Percentiles rank a stretch among this genome's conserved stretches.
phyloP scores from a whole-genome alignment of 2,329 filamentous ascomycete genomes.

The Albophoma yamanashiensis region DNA sequence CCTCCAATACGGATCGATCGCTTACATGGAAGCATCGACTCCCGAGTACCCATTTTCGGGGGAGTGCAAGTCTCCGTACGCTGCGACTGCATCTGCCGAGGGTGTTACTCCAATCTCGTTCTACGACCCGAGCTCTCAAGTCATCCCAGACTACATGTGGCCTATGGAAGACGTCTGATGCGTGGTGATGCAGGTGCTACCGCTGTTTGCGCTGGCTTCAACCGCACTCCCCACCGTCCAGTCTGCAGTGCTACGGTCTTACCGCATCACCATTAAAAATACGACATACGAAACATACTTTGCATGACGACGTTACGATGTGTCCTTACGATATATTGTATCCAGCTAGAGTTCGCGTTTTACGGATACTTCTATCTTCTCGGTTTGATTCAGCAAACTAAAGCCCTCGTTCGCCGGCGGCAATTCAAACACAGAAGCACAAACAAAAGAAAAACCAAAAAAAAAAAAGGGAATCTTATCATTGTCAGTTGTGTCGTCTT shows the following conservation, averaged over 20 bases:
- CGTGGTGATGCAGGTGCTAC: neutral
- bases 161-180: neutral
- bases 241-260: neutral
- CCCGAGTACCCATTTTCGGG: neutral
- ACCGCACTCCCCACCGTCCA: neutral
- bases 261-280: neutral
- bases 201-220: neutral
- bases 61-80: neutral
- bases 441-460: neutral
- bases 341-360: neutral
- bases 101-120: neutral
- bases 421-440: neutral
- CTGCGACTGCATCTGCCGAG: neutral
- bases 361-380: neutral
- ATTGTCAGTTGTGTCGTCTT: neutral
- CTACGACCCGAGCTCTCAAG: neutral
- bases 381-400: too few species aligned
- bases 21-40: neutral
- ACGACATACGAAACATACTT: neutral
- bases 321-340: neutral
- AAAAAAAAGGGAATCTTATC: too few species aligned
- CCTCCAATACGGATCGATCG: neutral
- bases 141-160: constrained; percentile 1
- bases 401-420: too few species aligned
- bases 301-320: neutral